Evolutionary conservation across 1,284 basidiomycete genomes (phyloP), one percentile per base, ranked within the genome.

Genomic region (Boletus smithii): DNA sequence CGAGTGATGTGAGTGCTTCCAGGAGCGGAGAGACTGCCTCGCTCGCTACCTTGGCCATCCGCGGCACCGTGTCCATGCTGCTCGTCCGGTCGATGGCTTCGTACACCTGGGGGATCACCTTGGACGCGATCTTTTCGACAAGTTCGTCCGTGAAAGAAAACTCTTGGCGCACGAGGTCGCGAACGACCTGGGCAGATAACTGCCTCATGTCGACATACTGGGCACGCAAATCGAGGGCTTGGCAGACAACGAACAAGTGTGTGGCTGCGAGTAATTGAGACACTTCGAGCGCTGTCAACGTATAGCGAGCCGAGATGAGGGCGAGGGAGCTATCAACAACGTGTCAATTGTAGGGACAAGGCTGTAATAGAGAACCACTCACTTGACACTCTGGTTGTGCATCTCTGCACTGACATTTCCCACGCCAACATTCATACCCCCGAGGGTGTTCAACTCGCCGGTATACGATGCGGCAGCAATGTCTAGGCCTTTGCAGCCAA

Each of bases 381-480:
- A 88, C 85, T 90, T 91, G 60, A 91, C 76, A 34, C 88, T 84
- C 65, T 91, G 90, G 60, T 92, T 93, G 59, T 91, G 87, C 84
- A 91, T 88, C 68, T 91, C 89, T 0, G 88, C 88, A 4, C 83
- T 85, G 59, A 92, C 88, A 24, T 91, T 81, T 61, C 90, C 88
- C 4, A 90, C 91, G 9, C 85, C 86, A 1, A 94, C 90, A 0
- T 91, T 90, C 62, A 80, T 85, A 3, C 90, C 90, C 16, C 66
- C 66, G 11, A 92, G 79, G 64, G 79, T 85, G 16, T 89, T 90
- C 24, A 94, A 76, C 68, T 94, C 91, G 26, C 83, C 79, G 4
- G 84, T 78, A 58, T 92, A 92, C 0, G 89, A 82, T 1, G 90
- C 89, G 10, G 80, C 79, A 30, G 85, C 88, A 53, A 94, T 93